Base-by-base conservation (phyloP, 768 basidiomycete genomes). In the Mycena metata region DNA sequence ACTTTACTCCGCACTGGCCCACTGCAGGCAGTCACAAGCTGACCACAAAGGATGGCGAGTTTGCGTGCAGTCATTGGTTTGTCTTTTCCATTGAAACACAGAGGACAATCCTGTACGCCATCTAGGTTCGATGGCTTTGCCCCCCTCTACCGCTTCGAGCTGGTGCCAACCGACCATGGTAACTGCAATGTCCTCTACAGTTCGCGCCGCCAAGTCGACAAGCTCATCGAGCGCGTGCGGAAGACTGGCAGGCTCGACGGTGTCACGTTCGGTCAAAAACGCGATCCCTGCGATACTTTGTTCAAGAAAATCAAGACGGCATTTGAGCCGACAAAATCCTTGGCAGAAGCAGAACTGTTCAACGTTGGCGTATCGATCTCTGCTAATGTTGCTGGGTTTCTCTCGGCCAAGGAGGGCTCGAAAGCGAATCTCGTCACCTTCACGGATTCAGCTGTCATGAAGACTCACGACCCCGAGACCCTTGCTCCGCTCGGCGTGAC, bases 71-170 rank as follows among this genome's bases (percentile, higher is more conserved):
- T 36, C 55, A 56, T 42, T 56, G 51, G 51, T 52, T 19, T 8
- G 51, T 35, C 33, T 9, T 11, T 10, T 50, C 23, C 12, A 2
- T 50, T 10, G 30, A 11, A 3, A 75, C 75, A 11, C 76, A 74
- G 5, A n/a, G 72, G 60, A 75, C 80, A 60, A 76, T 79, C 39
- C 8, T 68, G 80, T 17, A 49, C 79, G 52, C 83, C 30, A 83
- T 55, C 81, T 50, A 50, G 82, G 83, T 83, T 83, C 60, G 82
- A 83, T 57, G 83, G 83, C 30, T 77, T 83, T 52, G 76, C 79
- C 19, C 76, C 80, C 67, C 78, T 78, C 70, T 81, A 83, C 65
- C 78, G 79, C 55, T 83, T 83, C 72, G 78, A 81, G 62, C 81
- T 83, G 72, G 69, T 73, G 30, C 70, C 76, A 0, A 51, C 36